A percentile compares a stretch with the other conserved stretches of the same genome.
Evolutionary conservation across 352 stramenopile genomes (phyloP).

Genomic region (Globisporangium carolinianum): DNA sequence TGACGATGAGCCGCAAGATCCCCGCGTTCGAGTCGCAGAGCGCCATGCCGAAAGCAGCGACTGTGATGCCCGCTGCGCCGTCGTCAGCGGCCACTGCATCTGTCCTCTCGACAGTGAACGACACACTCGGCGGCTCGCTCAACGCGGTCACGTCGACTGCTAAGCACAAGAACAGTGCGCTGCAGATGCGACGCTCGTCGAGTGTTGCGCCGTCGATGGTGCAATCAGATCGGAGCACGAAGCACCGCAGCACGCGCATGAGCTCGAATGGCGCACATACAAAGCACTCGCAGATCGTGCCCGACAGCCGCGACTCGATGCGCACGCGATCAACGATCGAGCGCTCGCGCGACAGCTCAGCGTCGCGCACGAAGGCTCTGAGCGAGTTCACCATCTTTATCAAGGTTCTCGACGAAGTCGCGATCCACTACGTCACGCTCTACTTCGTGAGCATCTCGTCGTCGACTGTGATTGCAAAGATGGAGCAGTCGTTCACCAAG

Average conservation of each 20-base stretch:
- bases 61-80: neutral
- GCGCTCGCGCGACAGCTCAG: constrained; percentile 41
- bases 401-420: constrained; percentile 77
- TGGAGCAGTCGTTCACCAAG: constrained; percentile 73
- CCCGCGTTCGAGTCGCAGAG: constrained; percentile 9
- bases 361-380: constrained; percentile 41
- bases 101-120: constrained; percentile 19
- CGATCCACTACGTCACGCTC: constrained; percentile 69
- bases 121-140: constrained; percentile 28
- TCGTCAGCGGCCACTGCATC: neutral
- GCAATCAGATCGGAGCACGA: constrained; percentile 10
- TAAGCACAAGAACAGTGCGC: constrained; percentile 19
- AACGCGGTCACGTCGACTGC: constrained; percentile 15
- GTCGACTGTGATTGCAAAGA: constrained; percentile 56
- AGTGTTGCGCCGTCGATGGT: constrained; percentile 33
- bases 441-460: constrained; percentile 82
- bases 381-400: constrained; percentile 74
- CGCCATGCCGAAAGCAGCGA: neutral
- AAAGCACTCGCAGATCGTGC: constrained; percentile 21
- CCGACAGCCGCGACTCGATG: constrained; percentile 23
- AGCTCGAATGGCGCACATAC: constrained; percentile 13
- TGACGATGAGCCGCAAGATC: constrained; percentile 12
- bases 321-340: constrained; percentile 26
- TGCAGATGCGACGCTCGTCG: constrained; percentile 34
- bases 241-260: constrained; percentile 14